phyloP scores from a whole-genome alignment of 495 filamentous ascomycete genomes.

The Bombardia bombarda region DNA sequence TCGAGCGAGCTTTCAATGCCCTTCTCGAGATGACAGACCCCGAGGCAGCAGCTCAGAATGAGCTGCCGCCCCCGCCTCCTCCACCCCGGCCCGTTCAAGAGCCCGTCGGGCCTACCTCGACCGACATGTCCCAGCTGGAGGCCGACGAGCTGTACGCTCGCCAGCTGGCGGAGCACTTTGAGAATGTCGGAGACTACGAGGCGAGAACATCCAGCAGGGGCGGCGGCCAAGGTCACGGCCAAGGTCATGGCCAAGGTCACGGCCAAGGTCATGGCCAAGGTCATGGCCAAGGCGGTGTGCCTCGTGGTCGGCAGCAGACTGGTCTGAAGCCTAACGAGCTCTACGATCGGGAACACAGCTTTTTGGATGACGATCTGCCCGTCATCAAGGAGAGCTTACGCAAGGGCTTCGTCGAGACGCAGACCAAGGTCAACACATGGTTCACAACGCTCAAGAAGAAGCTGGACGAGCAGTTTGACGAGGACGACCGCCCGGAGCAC shows the following conservation, averaged over 20 bases:
- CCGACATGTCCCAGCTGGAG: conserved; percentile 70
- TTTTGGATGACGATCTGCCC: conserved; percentile 93
- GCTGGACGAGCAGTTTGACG: conserved; percentile 75
- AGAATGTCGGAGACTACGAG: conserved; percentile 48
- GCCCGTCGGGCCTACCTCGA: conserved; percentile 37
- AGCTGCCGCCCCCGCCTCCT: conserved; percentile 57
- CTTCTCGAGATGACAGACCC: conserved; percentile 94
- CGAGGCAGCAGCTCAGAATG: conserved; percentile 60
- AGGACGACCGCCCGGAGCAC: conserved; percentile 31
- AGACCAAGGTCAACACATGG: conserved; percentile 88
- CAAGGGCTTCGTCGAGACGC: conserved; percentile 92
- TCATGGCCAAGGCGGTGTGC: conserved; percentile 11
- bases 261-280: too few relatives aligned
- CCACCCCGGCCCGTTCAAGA: conserved; percentile 57
- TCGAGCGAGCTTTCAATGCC: conserved; percentile 95
- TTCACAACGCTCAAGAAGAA: conserved; percentile 82
- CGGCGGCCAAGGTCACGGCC: conserved; percentile 8
- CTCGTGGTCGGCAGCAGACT: conserved; percentile 37
- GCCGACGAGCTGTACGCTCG: conserved; percentile 90
- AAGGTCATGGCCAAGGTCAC: too few relatives aligned
- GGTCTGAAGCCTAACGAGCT: conserved; percentile 37
- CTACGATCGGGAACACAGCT: conserved; percentile 64
- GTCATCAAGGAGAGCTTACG: conserved; percentile 88
- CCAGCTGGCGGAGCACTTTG: conserved; percentile 86
- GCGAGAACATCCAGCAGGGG: conserved; percentile 36